Evolutionary conservation across 441 rosid species (phyloP), one percentile per base, ranked within the genome.

Genomic region (Pelargonium cotyledonis): DNA sequence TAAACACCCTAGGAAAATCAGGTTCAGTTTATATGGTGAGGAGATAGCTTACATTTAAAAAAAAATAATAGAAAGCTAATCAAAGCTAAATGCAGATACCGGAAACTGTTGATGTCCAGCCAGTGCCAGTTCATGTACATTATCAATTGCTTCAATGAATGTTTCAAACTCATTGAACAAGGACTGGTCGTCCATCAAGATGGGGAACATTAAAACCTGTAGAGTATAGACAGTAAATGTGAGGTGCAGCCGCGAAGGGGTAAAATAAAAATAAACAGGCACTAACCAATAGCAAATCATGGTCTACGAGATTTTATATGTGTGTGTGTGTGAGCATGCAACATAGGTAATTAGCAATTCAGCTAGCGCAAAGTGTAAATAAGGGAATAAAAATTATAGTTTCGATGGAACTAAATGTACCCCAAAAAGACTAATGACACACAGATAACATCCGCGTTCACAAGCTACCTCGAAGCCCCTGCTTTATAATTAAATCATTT

Each of bases 201-300:
- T 67, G 40, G 99, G 99, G 86, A 84, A 90, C 98, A 92, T 95
- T 86, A 95, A 84, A 76, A 92, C 95, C 98, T 95, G 88, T 43
- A 63, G 76, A 18, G 57, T 31, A 62, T 62, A 29, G 31, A 38
- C 65, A 31, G 43, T 40, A 40, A 6, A 40, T 8, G 5, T 40
- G 43, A 40, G 43, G 43, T 40, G 43, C 43, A 40, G 7, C 43
- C 43, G 16, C 41, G 0, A 62, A 53, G 60, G 19, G 60, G 6
- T 5, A 15, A 16, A 53, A 6, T 53, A 15, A 53, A 53, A 46
- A 46, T n/a, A 53, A n/a, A 53, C 19, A 53, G 60, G 60, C 60
- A 53, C 19, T 6, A 53, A 53, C 19, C 60, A 53, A n/a, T 53
- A 53, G 19, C 21, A 6, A 40, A 53, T 53, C 23, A n/a, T 51